Conservation (phyloP, 73 alveolate species). For the Symbiodinium natans region DNA sequence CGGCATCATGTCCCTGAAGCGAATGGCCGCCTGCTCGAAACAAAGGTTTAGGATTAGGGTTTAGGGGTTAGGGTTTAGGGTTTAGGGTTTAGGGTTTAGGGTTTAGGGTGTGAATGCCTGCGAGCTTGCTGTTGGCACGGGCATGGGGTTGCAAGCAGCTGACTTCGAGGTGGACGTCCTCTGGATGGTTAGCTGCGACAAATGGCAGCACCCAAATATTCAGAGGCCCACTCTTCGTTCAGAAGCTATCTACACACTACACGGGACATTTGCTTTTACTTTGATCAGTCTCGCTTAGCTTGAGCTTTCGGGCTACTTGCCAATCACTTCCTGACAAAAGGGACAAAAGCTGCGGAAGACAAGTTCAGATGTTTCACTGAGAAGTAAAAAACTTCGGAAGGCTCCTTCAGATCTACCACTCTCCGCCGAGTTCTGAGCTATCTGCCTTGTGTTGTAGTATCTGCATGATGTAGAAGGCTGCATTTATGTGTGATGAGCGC, state of each 20-base stretch:
- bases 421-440: constrained; percentile 19
- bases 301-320: background rate
- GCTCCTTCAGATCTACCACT: constrained; percentile 71
- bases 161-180: constrained; percentile 61
- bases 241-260: no score
- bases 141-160: no score
- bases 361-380: background rate
- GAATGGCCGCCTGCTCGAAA: constrained; percentile 32
- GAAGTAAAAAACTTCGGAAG: background rate
- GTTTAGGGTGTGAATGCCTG: no score
- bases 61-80: no score
- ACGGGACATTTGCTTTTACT: no score
- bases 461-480: no score
- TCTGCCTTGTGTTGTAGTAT: background rate
- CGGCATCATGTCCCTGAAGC: constrained; percentile 68
- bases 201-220: constrained; percentile 89
- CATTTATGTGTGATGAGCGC: background rate
- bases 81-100: no score
- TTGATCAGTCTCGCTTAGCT: no score
- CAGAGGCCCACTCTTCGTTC: constrained; percentile 59
- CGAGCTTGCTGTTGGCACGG: no score
- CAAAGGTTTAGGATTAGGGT: no score
- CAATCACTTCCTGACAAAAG: background rate
- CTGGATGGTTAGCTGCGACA: constrained; percentile 91
- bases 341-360: background rate